A percentile compares a stretch with the other conserved stretches of the same genome.
These are phyloP conservation scores for Vaccinium corymbosum DNA, from an alignment of 148 eudicot species.

Conservation along the genomic window DNA sequence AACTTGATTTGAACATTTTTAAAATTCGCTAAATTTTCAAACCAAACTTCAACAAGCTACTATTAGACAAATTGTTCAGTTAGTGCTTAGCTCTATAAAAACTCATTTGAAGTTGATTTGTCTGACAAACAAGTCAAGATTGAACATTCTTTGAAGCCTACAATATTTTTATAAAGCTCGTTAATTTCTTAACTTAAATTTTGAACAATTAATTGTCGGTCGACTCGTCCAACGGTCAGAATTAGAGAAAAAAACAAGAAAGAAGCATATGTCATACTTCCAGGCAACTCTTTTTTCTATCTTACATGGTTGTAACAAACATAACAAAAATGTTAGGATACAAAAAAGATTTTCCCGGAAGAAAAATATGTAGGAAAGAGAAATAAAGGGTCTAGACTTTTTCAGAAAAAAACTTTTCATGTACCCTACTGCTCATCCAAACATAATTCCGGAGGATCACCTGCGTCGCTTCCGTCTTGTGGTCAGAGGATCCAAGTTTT, in stretches of 20 bases:
- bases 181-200: neutral
- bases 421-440: no score
- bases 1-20: neutral
- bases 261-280: neutral
- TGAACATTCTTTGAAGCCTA: neutral
- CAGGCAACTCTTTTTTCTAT: neutral
- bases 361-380: no score
- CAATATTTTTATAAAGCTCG: neutral
- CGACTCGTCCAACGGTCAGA: neutral
- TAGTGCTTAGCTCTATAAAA: neutral
- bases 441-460: conserved; percentile 16
- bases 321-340: no score
- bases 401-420: no score
- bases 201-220: neutral
- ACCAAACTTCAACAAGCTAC: neutral
- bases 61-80: neutral
- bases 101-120: neutral
- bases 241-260: neutral
- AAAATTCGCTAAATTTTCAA: neutral
- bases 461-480: conserved; percentile 38
- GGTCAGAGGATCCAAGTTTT: conserved; percentile 27
- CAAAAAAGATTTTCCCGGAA: no score
- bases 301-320: neutral
- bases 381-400: no score
- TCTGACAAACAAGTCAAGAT: neutral